phyloP scores from a whole-genome alignment of 306 rosid genomes.

The Citrullus colocynthis region DNA sequence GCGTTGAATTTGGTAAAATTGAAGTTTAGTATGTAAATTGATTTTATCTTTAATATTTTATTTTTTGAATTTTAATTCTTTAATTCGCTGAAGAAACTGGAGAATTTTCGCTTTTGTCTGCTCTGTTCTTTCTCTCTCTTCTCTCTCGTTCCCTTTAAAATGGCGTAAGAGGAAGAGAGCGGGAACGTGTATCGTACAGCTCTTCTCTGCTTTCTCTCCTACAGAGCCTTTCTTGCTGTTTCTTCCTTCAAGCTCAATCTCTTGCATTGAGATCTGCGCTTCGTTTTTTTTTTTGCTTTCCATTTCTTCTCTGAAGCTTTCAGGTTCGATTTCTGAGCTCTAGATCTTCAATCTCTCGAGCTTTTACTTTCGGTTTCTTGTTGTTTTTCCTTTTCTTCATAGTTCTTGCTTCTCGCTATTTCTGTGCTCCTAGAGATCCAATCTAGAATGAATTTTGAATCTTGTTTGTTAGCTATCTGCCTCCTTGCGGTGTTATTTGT shows the following conservation, averaged over 20 bases:
- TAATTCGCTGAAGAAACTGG: neutral
- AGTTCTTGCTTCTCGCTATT: conserved; percentile 7
- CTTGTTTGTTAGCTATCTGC: neutral
- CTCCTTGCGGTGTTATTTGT: neutral
- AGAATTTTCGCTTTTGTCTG: conserved; percentile 1
- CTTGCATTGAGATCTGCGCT: conserved; percentile 32
- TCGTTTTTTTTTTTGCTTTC: neutral
- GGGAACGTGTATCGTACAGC: conserved; percentile 34
- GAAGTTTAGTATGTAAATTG: too few relatives aligned
- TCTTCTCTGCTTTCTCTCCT: conserved; percentile 16
- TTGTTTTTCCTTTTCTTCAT: conserved; percentile 6
- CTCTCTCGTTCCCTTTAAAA: conserved; percentile 13
- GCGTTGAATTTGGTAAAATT: too few relatives aligned
- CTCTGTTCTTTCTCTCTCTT: neutral
- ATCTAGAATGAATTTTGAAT: neutral
- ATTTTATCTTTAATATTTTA: too few relatives aligned
- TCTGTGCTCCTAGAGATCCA: conserved; percentile 15
- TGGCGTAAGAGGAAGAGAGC: conserved; percentile 21
- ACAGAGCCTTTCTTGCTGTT: conserved; percentile 6
- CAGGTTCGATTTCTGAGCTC: conserved; percentile 1
- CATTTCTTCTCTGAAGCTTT: conserved; percentile 9
- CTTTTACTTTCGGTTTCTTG: neutral
- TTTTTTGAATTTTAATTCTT: neutral
- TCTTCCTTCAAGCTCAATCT: neutral
- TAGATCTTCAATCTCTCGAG: conserved; percentile 6